Evolutionary conservation across 768 basidiomycete species (phyloP).

Genomic region (Strobilomyces confusus): DNA sequence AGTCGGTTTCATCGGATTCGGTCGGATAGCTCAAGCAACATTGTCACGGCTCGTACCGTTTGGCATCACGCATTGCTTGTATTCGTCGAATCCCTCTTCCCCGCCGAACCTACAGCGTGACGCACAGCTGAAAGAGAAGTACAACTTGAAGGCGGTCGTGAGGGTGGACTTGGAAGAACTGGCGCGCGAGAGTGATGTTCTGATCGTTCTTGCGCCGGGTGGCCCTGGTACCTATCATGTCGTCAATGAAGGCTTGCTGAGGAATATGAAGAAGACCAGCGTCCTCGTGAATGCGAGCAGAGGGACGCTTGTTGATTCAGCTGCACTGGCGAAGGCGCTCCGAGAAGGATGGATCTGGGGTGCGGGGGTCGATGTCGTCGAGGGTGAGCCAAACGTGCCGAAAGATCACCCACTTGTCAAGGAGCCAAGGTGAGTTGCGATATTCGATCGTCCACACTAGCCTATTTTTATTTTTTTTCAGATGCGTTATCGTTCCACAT

Average conservation of each 20-base stretch:
- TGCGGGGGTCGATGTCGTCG: constrained; percentile 91
- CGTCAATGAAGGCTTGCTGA: constrained; percentile 67
- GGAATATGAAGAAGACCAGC: constrained; percentile 79
- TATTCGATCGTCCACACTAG: background rate
- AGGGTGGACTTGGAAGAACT: constrained; percentile 64
- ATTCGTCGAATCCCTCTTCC: constrained; percentile 56
- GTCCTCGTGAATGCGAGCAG: constrained; percentile 84
- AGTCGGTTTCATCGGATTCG: constrained; percentile 91
- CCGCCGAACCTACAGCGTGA: constrained; percentile 38
- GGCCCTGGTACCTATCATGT: constrained; percentile 67
- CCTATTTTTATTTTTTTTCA: constrained; percentile 25
- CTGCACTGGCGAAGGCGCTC: constrained; percentile 81
- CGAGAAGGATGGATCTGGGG: constrained; percentile 79
- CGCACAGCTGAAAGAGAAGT: constrained; percentile 34
- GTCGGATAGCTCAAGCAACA: constrained; percentile 86
- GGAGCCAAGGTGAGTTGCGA: constrained; percentile 56
- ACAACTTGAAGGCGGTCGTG: constrained; percentile 37
- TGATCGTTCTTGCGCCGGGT: constrained; percentile 82
- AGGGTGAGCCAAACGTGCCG: constrained; percentile 79
- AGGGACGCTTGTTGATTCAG: constrained; percentile 86
- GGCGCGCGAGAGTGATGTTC: constrained; percentile 73
- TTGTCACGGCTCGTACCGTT: constrained; percentile 78
- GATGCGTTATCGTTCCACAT: constrained; percentile 83
- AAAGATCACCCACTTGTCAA: constrained; percentile 76
- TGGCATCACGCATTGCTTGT: constrained; percentile 71